Percentiles rank a stretch among this genome's conserved stretches.
Evolutionary conservation across 495 filamentous ascomycete genomes (phyloP).

Genomic region (Apiosordaria backusii): DNA sequence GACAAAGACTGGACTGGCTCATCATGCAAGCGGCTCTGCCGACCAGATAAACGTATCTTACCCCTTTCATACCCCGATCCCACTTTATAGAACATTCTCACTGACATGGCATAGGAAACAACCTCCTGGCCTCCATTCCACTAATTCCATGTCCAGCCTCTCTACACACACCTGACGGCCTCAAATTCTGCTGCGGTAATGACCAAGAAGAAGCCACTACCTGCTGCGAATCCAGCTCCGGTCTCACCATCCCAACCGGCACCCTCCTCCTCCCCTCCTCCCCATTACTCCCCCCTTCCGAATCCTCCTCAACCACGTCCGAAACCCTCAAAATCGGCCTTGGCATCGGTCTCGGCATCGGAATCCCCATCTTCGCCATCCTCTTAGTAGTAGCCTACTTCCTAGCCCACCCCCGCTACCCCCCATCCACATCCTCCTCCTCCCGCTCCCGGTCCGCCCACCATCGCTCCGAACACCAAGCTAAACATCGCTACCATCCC

Average conservation of each 20-base stretch:
- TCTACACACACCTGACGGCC: slow-evolving; percentile 6
- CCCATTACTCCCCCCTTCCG: slow-evolving; percentile 1
- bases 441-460: neutral
- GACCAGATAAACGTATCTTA: slow-evolving; percentile 2
- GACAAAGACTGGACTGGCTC: slow-evolving; percentile 17
- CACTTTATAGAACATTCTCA: neutral
- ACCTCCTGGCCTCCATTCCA: slow-evolving; percentile 5
- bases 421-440: neutral
- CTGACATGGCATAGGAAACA: neutral
- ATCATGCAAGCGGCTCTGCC: slow-evolving; percentile 19
- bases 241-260: slow-evolving; percentile 10
- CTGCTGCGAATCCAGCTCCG: slow-evolving; percentile 17
- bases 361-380: slow-evolving; percentile 5
- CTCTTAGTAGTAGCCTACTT: neutral
- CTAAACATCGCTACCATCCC: neutral
- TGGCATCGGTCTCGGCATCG: slow-evolving; percentile 7
- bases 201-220: neutral
- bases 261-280: slow-evolving; percentile 11
- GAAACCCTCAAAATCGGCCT: neutral
- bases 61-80: neutral
- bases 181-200: slow-evolving; percentile 24
- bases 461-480: neutral
- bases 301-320: neutral
- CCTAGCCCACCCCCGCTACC: slow-evolving; percentile 2
- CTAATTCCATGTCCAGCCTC: slow-evolving; percentile 19